Percentiles rank a stretch among this genome's conserved stretches.
Evolutionary conservation across 257 asterid genomes (phyloP).

Genomic region (Vinca minor): DNA sequence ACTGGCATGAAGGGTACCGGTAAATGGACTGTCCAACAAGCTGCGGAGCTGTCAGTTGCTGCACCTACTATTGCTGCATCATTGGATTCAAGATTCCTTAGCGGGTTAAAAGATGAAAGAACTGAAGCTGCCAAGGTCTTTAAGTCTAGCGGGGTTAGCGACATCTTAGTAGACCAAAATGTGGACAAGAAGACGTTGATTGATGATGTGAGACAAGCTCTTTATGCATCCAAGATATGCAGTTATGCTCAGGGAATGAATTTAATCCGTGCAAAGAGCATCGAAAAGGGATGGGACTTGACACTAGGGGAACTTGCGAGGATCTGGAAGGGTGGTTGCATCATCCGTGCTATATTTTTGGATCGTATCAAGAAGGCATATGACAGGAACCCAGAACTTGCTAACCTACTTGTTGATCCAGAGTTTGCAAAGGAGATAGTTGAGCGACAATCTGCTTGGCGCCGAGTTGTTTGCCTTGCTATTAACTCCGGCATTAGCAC

Average conservation of each 20-base stretch:
- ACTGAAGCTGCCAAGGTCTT: conserved; percentile 74
- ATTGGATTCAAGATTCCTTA: conserved; percentile 82
- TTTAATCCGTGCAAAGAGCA: conserved; percentile 82
- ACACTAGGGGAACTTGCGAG: conserved; percentile 86
- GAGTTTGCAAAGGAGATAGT: conserved; percentile 83
- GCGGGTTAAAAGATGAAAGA: conserved; percentile 91
- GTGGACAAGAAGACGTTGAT: conserved; percentile 61
- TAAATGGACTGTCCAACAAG: conserved; percentile 97
- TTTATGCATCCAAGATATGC: conserved; percentile 82
- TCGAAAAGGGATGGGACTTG: conserved; percentile 82
- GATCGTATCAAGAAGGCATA: conserved; percentile 92
- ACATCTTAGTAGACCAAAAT: conserved; percentile 43
- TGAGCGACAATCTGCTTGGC: conserved; percentile 88
- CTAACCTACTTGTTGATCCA: conserved; percentile 88
- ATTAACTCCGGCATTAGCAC: conserved; percentile 83
- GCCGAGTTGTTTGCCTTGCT: conserved; percentile 79
- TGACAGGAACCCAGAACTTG: conserved; percentile 74
- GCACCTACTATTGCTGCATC: conserved; percentile 96
- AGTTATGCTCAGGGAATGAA: conserved; percentile 98
- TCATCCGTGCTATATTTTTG: conserved; percentile 89
- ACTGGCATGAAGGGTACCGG: conserved; percentile 99
- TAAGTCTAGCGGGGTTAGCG: conserved; percentile 57
- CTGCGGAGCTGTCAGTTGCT: conserved; percentile 86
- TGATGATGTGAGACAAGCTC: conserved; percentile 81
- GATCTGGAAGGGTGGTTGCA: conserved; percentile 98